These are phyloP conservation scores for Dothidotthia symphoricarpi DNA, from an alignment of 2,329 filamentous ascomycete species.

Conservation along the genomic window DNA sequence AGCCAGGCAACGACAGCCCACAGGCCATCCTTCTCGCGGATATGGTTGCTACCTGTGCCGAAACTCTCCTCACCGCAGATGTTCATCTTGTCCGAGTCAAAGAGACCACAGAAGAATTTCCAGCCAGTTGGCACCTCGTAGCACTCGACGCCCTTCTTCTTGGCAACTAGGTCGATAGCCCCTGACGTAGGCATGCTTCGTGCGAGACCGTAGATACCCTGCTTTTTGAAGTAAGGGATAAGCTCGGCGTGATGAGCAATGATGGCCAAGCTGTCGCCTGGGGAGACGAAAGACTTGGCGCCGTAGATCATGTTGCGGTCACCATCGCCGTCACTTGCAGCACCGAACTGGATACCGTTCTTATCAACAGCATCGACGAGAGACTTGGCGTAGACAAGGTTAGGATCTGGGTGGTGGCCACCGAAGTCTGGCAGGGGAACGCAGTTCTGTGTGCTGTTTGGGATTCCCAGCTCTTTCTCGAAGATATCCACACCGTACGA, in stretches of 20 bases:
- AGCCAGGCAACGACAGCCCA: conserved; percentile 98
- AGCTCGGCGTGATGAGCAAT: conserved; percentile 95
- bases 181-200: conserved; percentile 97
- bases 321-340: conserved; percentile 93
- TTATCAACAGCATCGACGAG: conserved; percentile 92
- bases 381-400: conserved; percentile 93
- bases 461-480: conserved; percentile 84
- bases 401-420: conserved; percentile 95
- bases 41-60: conserved; percentile 96
- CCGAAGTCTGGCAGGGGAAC: conserved; percentile 91
- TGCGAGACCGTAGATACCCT: conserved; percentile 91
- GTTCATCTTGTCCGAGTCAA: conserved; percentile 98
- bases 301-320: conserved; percentile 99
- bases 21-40: conserved; percentile 97
- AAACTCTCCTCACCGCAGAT: conserved; percentile 99
- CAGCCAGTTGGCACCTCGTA: conserved; percentile 98
- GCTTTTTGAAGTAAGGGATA: conserved; percentile 97
- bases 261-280: conserved; percentile 94
- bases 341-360: conserved; percentile 89
- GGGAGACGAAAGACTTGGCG: conserved; percentile 92
- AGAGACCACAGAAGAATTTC: conserved; percentile 98
- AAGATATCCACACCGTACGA: conserved; percentile 95
- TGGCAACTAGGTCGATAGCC: conserved; percentile 91
- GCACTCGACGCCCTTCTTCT: conserved; percentile 84
- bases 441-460: conserved; percentile 85